Percentiles rank a stretch among this genome's conserved stretches.
phyloP scores from a whole-genome alignment of 768 basidiomycete genomes.

The Agaricus subrufescens region DNA sequence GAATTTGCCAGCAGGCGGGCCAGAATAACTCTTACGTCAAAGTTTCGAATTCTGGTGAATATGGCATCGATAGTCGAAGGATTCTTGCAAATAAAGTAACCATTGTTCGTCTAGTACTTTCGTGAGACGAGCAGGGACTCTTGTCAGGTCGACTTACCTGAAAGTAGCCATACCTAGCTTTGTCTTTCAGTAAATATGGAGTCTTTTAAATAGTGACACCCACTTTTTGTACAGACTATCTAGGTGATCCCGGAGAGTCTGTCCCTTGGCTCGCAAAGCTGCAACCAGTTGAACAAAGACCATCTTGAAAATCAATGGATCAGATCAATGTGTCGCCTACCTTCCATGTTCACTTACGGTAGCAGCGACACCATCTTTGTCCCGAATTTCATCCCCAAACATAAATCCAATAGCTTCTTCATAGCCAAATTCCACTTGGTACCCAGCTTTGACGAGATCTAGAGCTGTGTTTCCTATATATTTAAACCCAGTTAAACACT shows the following conservation, averaged over 20 bases:
- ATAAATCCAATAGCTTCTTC: conserved; percentile 93
- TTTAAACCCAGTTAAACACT: conserved; percentile 90
- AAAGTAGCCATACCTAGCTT: conserved; percentile 68
- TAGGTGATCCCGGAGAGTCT: conserved; percentile 53
- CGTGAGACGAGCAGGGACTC: not conserved
- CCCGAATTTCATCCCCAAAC: conserved; percentile 74
- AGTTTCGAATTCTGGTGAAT: conserved; percentile 62
- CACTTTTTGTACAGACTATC: conserved; percentile 60
- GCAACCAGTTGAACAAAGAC: conserved; percentile 66
- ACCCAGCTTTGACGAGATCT: conserved; percentile 58
- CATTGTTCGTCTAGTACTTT: conserved; percentile 62
- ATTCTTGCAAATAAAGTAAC: conserved; percentile 76
- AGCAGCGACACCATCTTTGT: conserved; percentile 87
- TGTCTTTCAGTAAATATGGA: not conserved
- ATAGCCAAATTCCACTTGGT: conserved; percentile 76
- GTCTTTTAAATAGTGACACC: conserved; percentile 6
- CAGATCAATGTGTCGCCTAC: not conserved
- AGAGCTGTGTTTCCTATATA: conserved; percentile 84
- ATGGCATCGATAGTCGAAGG: conserved; percentile 62
- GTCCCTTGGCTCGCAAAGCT: conserved; percentile 43
- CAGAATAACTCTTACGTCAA: conserved; percentile 30
- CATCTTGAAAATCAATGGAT: conserved; percentile 33
- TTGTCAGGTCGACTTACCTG: conserved; percentile 37
- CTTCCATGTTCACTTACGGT: conserved; percentile 39
- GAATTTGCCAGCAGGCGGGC: not conserved